Percentiles rank a stretch among this genome's conserved stretches.
Conservation (phyloP, 1,284 basidiomycete species). For the Leccinum laetum region DNA sequence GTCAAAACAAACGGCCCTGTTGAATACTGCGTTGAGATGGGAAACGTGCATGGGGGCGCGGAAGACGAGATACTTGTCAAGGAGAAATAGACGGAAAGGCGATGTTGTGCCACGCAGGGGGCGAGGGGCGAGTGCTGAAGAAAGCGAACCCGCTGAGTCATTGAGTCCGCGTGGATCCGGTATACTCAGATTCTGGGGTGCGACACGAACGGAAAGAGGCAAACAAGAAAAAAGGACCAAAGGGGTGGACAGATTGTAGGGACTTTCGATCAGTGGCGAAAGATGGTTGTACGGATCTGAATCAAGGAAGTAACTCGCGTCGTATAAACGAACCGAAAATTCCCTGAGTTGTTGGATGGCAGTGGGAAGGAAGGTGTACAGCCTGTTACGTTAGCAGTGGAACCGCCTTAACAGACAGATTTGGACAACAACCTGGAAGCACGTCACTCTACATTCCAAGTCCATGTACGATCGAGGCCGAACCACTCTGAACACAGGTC, state of each 20-base stretch:
- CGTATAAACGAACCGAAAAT: constrained; percentile 18
- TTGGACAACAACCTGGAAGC: constrained; percentile 11
- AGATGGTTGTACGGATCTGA: constrained; percentile 15
- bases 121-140: constrained; percentile 6
- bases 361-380: constrained; percentile 23
- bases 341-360: constrained; percentile 17
- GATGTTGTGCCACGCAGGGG: constrained; percentile 9
- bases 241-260: constrained; percentile 7
- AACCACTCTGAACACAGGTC: background rate
- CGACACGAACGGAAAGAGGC: constrained; percentile 15
- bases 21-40: constrained; percentile 26
- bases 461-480: background rate
- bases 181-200: constrained; percentile 18
- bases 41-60: constrained; percentile 16
- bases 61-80: constrained; percentile 16
- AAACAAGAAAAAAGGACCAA: constrained; percentile 16
- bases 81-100: constrained; percentile 15
- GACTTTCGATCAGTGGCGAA: constrained; percentile 20
- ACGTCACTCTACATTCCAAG: constrained; percentile 3
- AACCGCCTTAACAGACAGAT: constrained; percentile 22
- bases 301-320: constrained; percentile 18
- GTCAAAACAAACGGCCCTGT: constrained; percentile 35
- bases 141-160: constrained; percentile 28
- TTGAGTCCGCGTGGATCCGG: constrained; percentile 28
- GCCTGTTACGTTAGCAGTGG: constrained; percentile 31